These are phyloP conservation scores for Agarophyton chilense DNA, from an alignment of 23 red algal genomes.

Conservation along the genomic window DNA sequence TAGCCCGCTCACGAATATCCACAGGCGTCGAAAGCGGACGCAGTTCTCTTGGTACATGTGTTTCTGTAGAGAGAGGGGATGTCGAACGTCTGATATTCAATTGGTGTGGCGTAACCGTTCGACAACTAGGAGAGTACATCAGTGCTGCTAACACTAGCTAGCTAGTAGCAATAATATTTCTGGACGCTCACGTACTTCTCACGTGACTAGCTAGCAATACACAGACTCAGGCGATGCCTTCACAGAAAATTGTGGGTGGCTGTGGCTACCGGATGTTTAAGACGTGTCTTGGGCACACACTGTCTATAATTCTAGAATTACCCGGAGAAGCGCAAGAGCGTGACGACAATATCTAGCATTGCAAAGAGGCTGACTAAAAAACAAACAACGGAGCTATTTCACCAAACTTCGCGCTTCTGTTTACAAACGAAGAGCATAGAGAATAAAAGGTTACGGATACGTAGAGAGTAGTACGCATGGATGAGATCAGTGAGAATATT, in stretches of 20 bases:
- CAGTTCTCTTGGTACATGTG: background rate
- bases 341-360: no score
- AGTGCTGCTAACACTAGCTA: background rate
- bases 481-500: no score
- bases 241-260: no score
- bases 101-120: conserved; percentile 46
- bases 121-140: background rate
- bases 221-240: no score
- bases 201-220: no score
- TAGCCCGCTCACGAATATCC: background rate
- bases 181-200: no score
- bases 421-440: background rate
- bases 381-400: background rate
- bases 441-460: no score
- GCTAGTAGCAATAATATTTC: no score
- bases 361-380: background rate
- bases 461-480: background rate
- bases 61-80: conserved; percentile 12
- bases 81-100: conserved; percentile 23
- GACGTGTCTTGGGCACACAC: no score
- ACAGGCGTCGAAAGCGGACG: background rate
- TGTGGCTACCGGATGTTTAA: no score
- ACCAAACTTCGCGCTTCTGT: background rate
- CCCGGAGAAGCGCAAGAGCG: no score
- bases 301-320: no score